A percentile compares a stretch with the other conserved stretches of the same genome.
phyloP scores from a whole-genome alignment of 352 stramenopile species.

The Thraustochytrium striatum region DNA sequence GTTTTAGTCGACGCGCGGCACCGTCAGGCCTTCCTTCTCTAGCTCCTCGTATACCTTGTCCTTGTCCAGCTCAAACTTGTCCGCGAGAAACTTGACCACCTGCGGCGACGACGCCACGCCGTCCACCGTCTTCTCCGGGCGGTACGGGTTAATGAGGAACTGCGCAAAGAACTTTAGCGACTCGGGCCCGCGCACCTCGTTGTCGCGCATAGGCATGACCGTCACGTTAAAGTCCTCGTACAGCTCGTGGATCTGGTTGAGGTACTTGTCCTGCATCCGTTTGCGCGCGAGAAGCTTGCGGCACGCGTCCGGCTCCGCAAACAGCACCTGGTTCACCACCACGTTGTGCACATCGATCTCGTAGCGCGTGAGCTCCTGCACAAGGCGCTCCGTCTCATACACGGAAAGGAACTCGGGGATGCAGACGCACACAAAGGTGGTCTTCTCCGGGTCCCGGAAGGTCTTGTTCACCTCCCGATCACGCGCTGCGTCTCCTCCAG shows the following conservation, averaged over 20 bases:
- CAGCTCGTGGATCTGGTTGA: constrained; percentile 98
- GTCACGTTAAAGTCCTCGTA: constrained; percentile 99
- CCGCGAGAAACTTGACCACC: constrained; percentile 27
- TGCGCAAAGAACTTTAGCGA: constrained; percentile 87
- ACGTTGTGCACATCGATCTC: constrained; percentile 99
- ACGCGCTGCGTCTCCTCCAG: constrained; percentile 90
- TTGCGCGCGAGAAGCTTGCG: constrained; percentile 72
- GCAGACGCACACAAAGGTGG: constrained; percentile 99
- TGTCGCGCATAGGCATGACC: constrained; percentile 95
- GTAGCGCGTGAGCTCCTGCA: constrained; percentile 98
- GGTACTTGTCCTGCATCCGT: constrained; percentile 99
- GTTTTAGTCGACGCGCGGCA: constrained; percentile 13
- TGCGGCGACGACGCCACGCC: constrained; percentile 29
- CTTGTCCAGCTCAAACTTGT: constrained; percentile 46
- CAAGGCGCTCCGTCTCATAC: constrained; percentile 98
- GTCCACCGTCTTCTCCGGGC: constrained; percentile 44
- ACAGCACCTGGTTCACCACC: constrained; percentile 98
- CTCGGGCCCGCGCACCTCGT: constrained; percentile 93
- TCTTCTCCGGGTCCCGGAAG: constrained; percentile 96
- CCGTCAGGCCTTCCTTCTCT: constrained; percentile 29
- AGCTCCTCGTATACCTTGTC: constrained; percentile 20
- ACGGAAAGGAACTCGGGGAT: constrained; percentile 99
- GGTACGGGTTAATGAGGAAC: constrained; percentile 81
- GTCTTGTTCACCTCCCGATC: constrained; percentile 98
- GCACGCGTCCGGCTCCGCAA: constrained; percentile 61